Percentiles rank a stretch among this genome's conserved stretches.
Conservation (phyloP, 352 stramenopile species). For the Phytophthora europaea region DNA sequence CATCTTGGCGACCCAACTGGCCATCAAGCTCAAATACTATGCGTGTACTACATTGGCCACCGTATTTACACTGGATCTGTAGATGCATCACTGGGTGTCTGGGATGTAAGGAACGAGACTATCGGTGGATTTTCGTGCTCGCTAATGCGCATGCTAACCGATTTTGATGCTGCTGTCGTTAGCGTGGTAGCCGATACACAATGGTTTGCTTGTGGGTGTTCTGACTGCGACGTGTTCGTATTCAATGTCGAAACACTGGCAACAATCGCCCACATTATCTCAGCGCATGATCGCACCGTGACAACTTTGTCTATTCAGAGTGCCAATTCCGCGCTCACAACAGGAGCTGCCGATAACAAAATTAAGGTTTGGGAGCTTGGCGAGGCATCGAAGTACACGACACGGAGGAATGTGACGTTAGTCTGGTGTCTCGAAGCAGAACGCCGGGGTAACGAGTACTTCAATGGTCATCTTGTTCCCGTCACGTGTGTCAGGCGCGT, state of each 20-base stretch:
- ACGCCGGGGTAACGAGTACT: constrained; percentile 46
- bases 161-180: constrained; percentile 82
- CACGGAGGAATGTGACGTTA: constrained; percentile 46
- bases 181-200: constrained; percentile 66
- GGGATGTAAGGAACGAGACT: constrained; percentile 64
- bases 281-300: constrained; percentile 61
- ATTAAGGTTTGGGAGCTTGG: constrained; percentile 77
- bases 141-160: constrained; percentile 58
- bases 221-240: constrained; percentile 80
- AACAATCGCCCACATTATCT: constrained; percentile 62
- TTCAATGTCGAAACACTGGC: constrained; percentile 58
- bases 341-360: constrained; percentile 65
- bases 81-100: constrained; percentile 72
- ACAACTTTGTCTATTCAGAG: constrained; percentile 61
- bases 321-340: constrained; percentile 53
- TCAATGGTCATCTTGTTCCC: constrained; percentile 64
- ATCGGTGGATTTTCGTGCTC: constrained; percentile 63
- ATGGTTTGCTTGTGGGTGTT: constrained; percentile 67
- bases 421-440: constrained; percentile 54
- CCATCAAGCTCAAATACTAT: constrained; percentile 77
- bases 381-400: constrained; percentile 23
- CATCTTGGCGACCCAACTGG: constrained; percentile 71
- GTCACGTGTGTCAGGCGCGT: constrained; percentile 67
- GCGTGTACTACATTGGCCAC: constrained; percentile 64
- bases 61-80: constrained; percentile 80